Evolutionary conservation across 2,329 filamentous ascomycete species (phyloP).

Genomic region (Metarhizium sp.): DNA sequence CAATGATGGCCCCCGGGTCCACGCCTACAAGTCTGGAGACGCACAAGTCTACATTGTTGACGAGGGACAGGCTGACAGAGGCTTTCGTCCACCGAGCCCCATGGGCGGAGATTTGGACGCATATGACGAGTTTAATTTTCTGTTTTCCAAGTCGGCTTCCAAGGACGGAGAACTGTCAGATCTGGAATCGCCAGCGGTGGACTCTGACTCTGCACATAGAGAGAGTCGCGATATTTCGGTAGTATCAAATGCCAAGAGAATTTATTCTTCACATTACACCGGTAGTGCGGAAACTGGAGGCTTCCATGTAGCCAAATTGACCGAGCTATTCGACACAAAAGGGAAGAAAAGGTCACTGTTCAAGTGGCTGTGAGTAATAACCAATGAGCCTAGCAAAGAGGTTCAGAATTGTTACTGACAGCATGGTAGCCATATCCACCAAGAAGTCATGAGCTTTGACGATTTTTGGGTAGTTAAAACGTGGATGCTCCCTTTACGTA

Average conservation of each 20-base stretch:
- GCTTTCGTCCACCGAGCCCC: constrained; percentile 6
- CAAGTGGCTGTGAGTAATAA: constrained; percentile 27
- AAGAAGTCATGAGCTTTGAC: constrained; percentile 32
- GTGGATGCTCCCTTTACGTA: neutral
- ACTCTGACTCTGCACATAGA: constrained; percentile 11
- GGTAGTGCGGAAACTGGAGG: constrained; percentile 28
- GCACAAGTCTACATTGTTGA: neutral
- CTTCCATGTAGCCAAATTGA: constrained; percentile 24
- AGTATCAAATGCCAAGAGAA: constrained; percentile 12
- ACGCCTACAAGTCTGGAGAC: neutral
- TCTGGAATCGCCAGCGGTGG: constrained; percentile 16
- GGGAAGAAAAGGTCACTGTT: constrained; percentile 26
- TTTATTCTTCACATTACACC: constrained; percentile 27
- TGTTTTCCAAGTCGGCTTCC: constrained; percentile 13
- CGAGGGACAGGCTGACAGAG: neutral
- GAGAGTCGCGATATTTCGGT: constrained; percentile 6
- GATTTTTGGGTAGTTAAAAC: constrained; percentile 21
- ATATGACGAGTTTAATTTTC: constrained; percentile 20
- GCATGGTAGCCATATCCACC: constrained; percentile 23
- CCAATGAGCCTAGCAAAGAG: neutral
- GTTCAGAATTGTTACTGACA: constrained; percentile 7
- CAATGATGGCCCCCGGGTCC: neutral
- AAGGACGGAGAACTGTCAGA: constrained; percentile 20
- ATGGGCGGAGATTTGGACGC: constrained; percentile 17
- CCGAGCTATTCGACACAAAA: constrained; percentile 23